Base-by-base conservation (phyloP, 2,329 filamentous ascomycete genomes). In the Calonectria henricotiae region DNA sequence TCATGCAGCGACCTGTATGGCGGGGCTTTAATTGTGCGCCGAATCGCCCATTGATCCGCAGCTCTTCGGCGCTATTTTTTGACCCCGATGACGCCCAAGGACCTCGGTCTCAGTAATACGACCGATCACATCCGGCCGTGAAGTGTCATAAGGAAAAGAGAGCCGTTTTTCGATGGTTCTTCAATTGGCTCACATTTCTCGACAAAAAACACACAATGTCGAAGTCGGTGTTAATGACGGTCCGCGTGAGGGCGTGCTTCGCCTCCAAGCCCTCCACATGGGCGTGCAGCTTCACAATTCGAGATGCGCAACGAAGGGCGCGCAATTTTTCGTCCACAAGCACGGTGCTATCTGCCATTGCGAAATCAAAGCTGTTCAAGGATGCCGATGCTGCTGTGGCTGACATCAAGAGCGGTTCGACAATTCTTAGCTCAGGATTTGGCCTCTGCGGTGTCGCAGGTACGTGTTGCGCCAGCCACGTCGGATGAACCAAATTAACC, bases 401-500 rank as follows among this genome's bases (percentile, higher is more conserved):
- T 3, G 93, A 94, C 78, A 84, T 95, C 67, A 85, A 91, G 79
- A 91, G 92, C 76, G 89, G 93, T 65, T 91, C 90, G 12, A 93
- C 89, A 0, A 85, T 96, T 41, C 85, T 96, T 66, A 94, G 93
- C 78, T 91, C 93, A 17, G 94, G 93, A 1, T 96, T 96, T 80
- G 94, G 94, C n/a, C 87, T 96, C 13, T 95, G 92, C 75, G 93
- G 93, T 73, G 92, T 95, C 20, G 90, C 91, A 65, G 89, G 90
- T 90, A 83, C 65, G 84, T 77, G 61, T 13, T 55, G n/a, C 23
- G 49, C 12, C 44, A 5, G 51, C 12, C 17, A 7, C 35, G 27
- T 7, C 3, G 13, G 8, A 17, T 1, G 27, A 55, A 39, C 12
- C 4, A 3, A 62, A 30, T 62, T 68, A 41, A 73, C 66, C n/a